Evolutionary conservation across 192 early-diverging fungal species (phyloP), one percentile per base, ranked within the genome.

Genomic region (Rhizophagus clarus): DNA sequence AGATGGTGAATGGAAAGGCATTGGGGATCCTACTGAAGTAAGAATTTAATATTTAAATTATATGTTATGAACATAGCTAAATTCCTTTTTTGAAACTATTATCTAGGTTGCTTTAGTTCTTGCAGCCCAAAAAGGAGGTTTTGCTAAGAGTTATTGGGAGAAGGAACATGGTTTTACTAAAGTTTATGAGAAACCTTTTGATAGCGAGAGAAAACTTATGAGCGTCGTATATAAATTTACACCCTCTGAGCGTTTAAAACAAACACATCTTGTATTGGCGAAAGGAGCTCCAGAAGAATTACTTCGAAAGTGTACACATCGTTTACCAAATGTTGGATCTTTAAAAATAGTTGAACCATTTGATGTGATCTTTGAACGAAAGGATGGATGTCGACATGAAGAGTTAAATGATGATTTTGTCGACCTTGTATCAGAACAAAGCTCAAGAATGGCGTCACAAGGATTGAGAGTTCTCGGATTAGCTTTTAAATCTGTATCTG

Each of bases 11-110:
- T 96, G 92, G 88, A 94, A 90, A 79, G 85, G 90, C 17, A 83
- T 95, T 61, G 97, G 97, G 42, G 97, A 99, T 85, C 92, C 97
- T 7, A 99, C 97, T n/a, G 97, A 99, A 82, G 93, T 98, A 9
- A 75, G 28, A 15, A 34, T 28, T 31, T 37, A 34, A 75, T n/a
- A 11, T 31, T 32, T 8, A 61, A 68, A 28, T 37, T 1, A 34
- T 69, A 34, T n/a, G 24, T 69, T 20, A 68, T 40, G 14, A 40
- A 15, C 14, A 31, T 17, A 6, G 26, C 40, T 37, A 37, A 32
- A 15, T 37, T 31, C 34, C 5, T 17, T 69, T 40, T 37, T 70
- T 70, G 22, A 37, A 7, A 70, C 8, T 5, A 70, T 70, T n/a
- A n/a, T 20, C 22, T n/a, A 76, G 74, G 60, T 78, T 10, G 97